Evolutionary conservation across 1,284 basidiomycete genomes (phyloP).

Genomic region (Ceratobasidium sp.): DNA sequence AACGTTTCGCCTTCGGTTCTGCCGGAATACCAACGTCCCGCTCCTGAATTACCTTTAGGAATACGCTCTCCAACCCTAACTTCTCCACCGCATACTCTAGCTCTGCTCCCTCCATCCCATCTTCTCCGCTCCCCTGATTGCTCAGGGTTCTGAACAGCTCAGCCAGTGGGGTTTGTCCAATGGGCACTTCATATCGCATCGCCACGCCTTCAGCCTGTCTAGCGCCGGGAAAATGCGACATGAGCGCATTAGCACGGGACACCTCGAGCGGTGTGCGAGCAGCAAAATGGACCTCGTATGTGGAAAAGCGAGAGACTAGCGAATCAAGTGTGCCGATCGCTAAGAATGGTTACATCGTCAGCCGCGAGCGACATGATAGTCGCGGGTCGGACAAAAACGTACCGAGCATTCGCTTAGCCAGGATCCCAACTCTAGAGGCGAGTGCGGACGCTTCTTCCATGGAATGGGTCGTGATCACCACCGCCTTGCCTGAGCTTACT

Average conservation of each 20-base stretch:
- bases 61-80: slow-evolving; percentile 74
- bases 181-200: slow-evolving; percentile 79
- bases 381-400: slow-evolving; percentile 49
- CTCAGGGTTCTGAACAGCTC: slow-evolving; percentile 46
- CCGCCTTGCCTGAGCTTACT: slow-evolving; percentile 70
- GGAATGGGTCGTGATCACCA: slow-evolving; percentile 66
- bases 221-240: slow-evolving; percentile 70
- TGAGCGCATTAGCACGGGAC: slow-evolving; percentile 65
- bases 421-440: slow-evolving; percentile 76
- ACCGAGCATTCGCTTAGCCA: slow-evolving; percentile 75
- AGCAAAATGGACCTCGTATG: slow-evolving; percentile 82
- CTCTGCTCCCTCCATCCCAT: slow-evolving; percentile 56
- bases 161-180: slow-evolving; percentile 53
- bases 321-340: slow-evolving; percentile 75
- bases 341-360: slow-evolving; percentile 47
- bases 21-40: not conserved
- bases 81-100: slow-evolving; percentile 75
- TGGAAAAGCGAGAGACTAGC: slow-evolving; percentile 72
- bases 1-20: not conserved
- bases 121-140: slow-evolving; percentile 2
- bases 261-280: slow-evolving; percentile 71
- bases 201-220: slow-evolving; percentile 79
- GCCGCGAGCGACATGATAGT: not conserved
- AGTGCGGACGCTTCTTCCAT: slow-evolving; percentile 87
- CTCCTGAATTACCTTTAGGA: slow-evolving; percentile 73